Evolutionary conservation across 805 yeast species (phyloP).

Genomic region (Ogataea neopini): DNA sequence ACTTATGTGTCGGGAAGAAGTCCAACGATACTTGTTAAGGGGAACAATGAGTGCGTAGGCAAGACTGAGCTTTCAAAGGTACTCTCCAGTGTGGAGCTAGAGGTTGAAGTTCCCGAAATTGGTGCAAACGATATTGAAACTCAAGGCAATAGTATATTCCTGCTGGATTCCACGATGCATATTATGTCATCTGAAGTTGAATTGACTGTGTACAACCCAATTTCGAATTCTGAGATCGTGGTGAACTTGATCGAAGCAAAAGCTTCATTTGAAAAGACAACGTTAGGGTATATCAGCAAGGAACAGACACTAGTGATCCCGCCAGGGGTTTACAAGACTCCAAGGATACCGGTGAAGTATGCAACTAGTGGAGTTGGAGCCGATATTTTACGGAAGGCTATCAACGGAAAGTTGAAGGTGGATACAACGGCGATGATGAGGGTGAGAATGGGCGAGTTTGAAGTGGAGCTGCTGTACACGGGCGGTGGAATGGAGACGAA

Average conservation of each 20-base stretch:
- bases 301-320: conserved; percentile 46
- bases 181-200: conserved; percentile 55
- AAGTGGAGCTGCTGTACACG: conserved; percentile 43
- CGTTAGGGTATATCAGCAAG: conserved; percentile 46
- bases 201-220: conserved; percentile 54
- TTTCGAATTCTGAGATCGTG: conserved; percentile 45
- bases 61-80: conserved; percentile 31
- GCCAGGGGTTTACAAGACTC: conserved; percentile 54
- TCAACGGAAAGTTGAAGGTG: conserved; percentile 51
- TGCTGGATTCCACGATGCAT: conserved; percentile 54
- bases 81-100: conserved; percentile 28
- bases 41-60: conserved; percentile 28
- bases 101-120: conserved; percentile 33
- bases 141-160: conserved; percentile 31
- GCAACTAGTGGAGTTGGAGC: conserved; percentile 46
- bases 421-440: conserved; percentile 47
- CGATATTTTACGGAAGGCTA: conserved; percentile 49
- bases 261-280: conserved; percentile 48
- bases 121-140: neutral
- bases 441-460: conserved; percentile 41
- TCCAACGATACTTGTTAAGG: conserved; percentile 34
- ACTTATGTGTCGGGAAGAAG: conserved; percentile 40
- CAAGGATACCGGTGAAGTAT: conserved; percentile 49
- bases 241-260: conserved; percentile 45
- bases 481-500: conserved; percentile 47